Conservation (phyloP, 1,139 yeast species). For the Candida dubliniensis region DNA sequence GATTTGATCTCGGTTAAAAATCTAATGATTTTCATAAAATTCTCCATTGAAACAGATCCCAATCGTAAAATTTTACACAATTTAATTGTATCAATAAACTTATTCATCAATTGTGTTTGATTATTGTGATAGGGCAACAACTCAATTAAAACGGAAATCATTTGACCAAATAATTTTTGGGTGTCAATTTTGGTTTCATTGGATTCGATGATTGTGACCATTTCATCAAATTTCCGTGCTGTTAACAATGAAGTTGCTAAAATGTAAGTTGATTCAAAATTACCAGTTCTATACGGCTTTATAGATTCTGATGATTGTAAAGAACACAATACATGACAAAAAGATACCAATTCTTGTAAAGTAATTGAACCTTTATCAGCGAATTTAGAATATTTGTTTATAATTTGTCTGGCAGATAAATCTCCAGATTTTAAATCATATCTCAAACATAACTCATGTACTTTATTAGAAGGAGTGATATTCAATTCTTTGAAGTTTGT, state of each 20-base stretch:
- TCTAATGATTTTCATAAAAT: constrained; percentile 27
- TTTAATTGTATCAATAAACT: constrained; percentile 13
- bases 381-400: constrained; percentile 18
- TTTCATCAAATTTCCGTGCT: constrained; percentile 14
- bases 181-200: constrained; percentile 13
- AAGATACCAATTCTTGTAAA: constrained; percentile 20
- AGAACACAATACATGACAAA: constrained; percentile 23
- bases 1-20: constrained; percentile 28
- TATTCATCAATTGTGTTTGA: constrained; percentile 6
- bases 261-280: constrained; percentile 12
- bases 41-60: constrained; percentile 21
- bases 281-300: background rate
- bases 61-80: constrained; percentile 24
- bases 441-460: constrained; percentile 23
- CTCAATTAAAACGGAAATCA: constrained; percentile 1
- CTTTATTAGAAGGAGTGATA: constrained; percentile 14
- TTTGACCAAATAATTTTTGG: constrained; percentile 5
- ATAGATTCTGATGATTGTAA: constrained; percentile 11
- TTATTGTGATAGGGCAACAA: background rate
- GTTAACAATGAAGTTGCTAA: constrained; percentile 10
- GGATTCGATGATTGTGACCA: constrained; percentile 17
- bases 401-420: constrained; percentile 17
- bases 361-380: constrained; percentile 13
- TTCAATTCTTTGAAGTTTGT: constrained; percentile 5
- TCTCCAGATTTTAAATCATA: constrained; percentile 20